Evolutionary conservation across 1,284 basidiomycete genomes (phyloP).

Genomic region (Fistulinella cinereoalba): DNA sequence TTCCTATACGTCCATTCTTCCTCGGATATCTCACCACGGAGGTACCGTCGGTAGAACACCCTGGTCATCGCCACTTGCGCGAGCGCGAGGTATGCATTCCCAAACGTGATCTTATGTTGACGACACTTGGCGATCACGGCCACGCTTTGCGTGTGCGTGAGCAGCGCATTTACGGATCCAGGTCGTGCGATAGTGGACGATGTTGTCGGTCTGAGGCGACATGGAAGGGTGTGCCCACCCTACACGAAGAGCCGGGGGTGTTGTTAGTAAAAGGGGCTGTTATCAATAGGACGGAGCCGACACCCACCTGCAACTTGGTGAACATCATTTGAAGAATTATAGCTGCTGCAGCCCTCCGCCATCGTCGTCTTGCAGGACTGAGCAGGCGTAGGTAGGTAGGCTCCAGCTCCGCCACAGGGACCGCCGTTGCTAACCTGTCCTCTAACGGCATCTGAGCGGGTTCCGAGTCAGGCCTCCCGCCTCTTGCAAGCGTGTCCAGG

Average conservation of each 20-base stretch:
- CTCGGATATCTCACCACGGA: constrained; percentile 33
- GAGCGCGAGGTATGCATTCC: neutral
- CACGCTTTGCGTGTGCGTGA: neutral
- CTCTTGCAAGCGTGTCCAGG: constrained; percentile 41
- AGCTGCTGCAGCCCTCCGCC: constrained; percentile 47
- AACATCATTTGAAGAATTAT: constrained; percentile 37
- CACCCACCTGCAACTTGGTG: neutral
- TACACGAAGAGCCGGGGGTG: too few relatives aligned
- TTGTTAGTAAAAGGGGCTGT: neutral
- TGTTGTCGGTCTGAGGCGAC: neutral
- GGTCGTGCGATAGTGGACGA: constrained; percentile 5
- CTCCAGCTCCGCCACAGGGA: constrained; percentile 38
- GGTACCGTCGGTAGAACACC: neutral
- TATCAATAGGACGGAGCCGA: too few relatives aligned
- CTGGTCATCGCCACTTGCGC: neutral
- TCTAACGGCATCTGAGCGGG: constrained; percentile 27
- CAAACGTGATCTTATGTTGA: neutral
- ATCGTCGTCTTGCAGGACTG: constrained; percentile 40
- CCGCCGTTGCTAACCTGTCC: constrained; percentile 41
- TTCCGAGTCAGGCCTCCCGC: neutral
- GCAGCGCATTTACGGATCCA: constrained; percentile 8
- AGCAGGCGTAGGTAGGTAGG: constrained; percentile 31
- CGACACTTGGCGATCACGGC: neutral
- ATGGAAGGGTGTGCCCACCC: neutral
- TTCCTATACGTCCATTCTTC: constrained; percentile 14